phyloP scores from a whole-genome alignment of 176 grass and related monocot species.

The Chrysopogon serrulatus region DNA sequence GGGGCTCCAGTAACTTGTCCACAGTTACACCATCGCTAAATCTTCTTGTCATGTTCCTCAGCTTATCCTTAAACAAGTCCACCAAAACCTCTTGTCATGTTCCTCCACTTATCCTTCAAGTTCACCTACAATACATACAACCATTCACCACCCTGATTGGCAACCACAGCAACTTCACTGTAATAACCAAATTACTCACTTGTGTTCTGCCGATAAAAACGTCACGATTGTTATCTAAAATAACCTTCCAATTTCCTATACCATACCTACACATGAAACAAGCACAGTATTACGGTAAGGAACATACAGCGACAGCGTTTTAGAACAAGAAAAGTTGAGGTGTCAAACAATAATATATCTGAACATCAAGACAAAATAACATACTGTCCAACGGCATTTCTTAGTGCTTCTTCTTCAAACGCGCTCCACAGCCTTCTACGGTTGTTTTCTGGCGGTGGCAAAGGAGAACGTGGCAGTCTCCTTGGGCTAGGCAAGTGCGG shows the following conservation, averaged over 20 bases:
- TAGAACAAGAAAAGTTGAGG: neutral
- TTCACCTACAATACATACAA: constrained; percentile 38
- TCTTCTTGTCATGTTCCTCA: too few species aligned
- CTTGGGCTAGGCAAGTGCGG: constrained; percentile 32
- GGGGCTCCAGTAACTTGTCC: neutral
- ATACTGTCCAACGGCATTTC: constrained; percentile 62
- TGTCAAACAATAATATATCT: neutral
- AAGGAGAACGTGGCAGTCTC: constrained; percentile 37
- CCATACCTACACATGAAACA: constrained; percentile 47
- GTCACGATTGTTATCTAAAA: constrained; percentile 40
- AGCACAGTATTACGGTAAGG: neutral
- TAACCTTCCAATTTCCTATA: constrained; percentile 58
- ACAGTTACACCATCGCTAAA: too few species aligned
- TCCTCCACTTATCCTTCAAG: constrained; percentile 93
- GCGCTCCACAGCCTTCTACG: constrained; percentile 48
- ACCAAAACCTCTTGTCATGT: constrained; percentile 33
- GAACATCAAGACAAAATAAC: constrained; percentile 6
- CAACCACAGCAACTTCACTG: neutral
- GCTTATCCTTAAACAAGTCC: too few species aligned
- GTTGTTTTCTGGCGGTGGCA: constrained; percentile 20
- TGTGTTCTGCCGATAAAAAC: constrained; percentile 55
- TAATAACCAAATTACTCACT: constrained; percentile 29
- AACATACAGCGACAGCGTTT: neutral
- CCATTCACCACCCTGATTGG: neutral
- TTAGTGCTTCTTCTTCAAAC: constrained; percentile 65